phyloP scores from a whole-genome alignment of 106 monocot species.

The Platanthera zijinensis region DNA sequence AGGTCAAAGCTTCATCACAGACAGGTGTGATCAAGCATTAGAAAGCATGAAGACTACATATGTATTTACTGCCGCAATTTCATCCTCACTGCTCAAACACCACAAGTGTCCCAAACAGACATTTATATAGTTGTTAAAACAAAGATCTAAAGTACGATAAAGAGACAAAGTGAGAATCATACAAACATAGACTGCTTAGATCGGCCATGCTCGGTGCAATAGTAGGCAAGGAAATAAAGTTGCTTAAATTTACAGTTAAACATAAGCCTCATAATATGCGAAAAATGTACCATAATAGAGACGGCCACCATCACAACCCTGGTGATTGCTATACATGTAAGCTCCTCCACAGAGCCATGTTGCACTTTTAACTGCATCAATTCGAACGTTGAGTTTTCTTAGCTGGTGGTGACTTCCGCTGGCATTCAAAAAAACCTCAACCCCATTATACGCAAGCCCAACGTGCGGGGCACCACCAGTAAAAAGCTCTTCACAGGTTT shows the following conservation, averaged over 20 bases:
- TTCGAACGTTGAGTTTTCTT: constrained; percentile 89
- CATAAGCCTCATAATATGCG: background rate
- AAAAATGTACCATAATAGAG: constrained; percentile 77
- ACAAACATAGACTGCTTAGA: background rate
- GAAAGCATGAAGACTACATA: too few species aligned
- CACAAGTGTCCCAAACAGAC: too few species aligned
- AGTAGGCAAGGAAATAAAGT: background rate
- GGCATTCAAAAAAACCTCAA: constrained; percentile 93
- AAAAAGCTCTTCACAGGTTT: constrained; percentile 98
- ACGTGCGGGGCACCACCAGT: constrained; percentile 79
- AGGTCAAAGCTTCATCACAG: too few species aligned
- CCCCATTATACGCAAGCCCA: constrained; percentile 81
- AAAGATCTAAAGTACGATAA: background rate
- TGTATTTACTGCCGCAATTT: too few species aligned
- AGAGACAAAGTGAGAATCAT: background rate
- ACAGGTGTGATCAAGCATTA: too few species aligned
- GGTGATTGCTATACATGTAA: constrained; percentile 97
- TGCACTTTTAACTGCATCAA: constrained; percentile 93
- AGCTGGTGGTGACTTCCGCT: constrained; percentile 99
- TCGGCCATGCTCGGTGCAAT: background rate
- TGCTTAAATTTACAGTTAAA: background rate
- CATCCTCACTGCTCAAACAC: too few species aligned
- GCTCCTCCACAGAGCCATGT: constrained; percentile 84
- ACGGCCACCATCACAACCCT: constrained; percentile 98
- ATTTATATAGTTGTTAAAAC: too few species aligned